Evolutionary conservation across 148 eudicot species (phyloP).

Genomic region (Polygonum maritimum): DNA sequence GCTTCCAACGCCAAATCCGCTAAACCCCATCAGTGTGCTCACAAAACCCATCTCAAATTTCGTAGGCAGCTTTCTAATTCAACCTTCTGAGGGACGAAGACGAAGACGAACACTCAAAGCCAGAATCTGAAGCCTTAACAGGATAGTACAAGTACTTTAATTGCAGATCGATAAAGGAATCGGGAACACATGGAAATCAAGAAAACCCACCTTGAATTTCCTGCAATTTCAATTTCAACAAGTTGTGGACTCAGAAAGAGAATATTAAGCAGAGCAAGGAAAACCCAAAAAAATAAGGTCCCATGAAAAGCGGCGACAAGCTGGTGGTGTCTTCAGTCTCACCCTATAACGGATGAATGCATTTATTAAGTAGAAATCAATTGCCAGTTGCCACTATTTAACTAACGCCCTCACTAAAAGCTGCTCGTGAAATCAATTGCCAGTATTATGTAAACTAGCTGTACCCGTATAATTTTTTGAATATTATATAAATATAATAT

Average conservation of each 20-base stretch:
- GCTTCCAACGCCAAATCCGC: conserved; percentile 2
- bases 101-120: neutral
- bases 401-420: neutral
- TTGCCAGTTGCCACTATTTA: neutral
- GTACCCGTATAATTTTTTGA: too few species aligned
- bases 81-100: neutral
- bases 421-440: neutral
- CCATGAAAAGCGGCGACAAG: neutral
- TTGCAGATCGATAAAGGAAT: neutral
- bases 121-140: neutral
- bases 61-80: neutral
- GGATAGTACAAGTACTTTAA: neutral
- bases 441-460: too few species aligned
- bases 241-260: neutral
- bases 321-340: neutral
- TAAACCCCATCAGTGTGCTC: conserved; percentile 3
- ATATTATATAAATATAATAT: too few species aligned
- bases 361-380: neutral
- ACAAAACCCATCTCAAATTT: neutral
- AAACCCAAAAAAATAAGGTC: neutral
- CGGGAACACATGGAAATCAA: neutral
- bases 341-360: neutral
- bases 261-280: neutral
- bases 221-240: neutral
- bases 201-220: neutral